Conservation (phyloP, 257 asterid species). For the Nicotiana benthamiana region DNA sequence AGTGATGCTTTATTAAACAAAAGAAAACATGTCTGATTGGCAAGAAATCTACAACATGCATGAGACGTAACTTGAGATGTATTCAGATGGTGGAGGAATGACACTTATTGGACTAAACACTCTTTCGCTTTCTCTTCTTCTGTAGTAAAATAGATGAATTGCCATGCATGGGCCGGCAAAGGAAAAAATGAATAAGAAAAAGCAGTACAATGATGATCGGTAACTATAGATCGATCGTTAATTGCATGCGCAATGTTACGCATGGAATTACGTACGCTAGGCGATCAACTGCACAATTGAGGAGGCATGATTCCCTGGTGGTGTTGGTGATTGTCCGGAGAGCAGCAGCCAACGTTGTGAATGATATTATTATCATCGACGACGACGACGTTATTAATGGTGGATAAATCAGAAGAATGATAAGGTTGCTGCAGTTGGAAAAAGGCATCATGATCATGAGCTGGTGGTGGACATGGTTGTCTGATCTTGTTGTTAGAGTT, state of each 20-base stretch:
- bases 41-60: background rate
- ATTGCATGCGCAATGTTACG: background rate
- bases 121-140: background rate
- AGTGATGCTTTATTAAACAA: background rate
- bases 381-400: no score
- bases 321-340: slow-evolving; percentile 5
- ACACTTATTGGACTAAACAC: background rate
- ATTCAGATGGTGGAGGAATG: background rate
- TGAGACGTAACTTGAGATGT: background rate
- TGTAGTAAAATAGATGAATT: background rate
- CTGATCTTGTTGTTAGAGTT: background rate
- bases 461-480: background rate
- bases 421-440: no score
- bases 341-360: slow-evolving; percentile 2
- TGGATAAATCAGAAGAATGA: no score
- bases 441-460: no score
- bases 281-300: slow-evolving; percentile 1
- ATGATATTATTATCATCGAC: background rate
- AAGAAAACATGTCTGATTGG: background rate
- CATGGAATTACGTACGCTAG: background rate
- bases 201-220: background rate
- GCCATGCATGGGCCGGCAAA: background rate
- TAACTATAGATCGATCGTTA: background rate
- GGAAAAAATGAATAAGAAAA: background rate
- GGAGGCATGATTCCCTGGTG: background rate